phyloP scores from a whole-genome alignment of 2,329 filamentous ascomycete species.

The Diaporthe vaccinii region DNA sequence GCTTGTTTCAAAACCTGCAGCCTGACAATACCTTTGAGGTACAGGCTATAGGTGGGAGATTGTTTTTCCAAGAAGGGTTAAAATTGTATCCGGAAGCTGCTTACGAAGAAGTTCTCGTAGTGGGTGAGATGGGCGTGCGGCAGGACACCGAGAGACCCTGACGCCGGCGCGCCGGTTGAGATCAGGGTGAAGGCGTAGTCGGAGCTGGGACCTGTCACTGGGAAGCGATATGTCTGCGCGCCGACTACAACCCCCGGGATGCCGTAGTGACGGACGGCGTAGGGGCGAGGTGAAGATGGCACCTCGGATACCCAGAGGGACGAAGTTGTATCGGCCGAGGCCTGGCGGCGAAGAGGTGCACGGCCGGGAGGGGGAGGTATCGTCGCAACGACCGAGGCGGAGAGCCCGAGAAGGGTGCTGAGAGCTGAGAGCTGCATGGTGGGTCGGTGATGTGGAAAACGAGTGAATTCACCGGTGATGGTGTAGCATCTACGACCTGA shows the following conservation, averaged over 20 bases:
- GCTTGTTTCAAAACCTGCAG: no score
- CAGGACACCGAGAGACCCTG: constrained; percentile 54
- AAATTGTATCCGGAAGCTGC: no score
- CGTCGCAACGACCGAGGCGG: constrained; percentile 20
- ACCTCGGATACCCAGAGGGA: constrained; percentile 34
- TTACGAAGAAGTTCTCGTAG: constrained; percentile 64
- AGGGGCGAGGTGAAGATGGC: constrained; percentile 28
- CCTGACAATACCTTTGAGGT: no score
- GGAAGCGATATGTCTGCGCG: constrained; percentile 32
- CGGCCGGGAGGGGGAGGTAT: constrained; percentile 5
- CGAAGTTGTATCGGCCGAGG: constrained; percentile 7
- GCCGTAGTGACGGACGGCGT: constrained; percentile 35
- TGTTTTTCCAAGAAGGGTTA: no score
- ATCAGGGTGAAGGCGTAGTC: constrained; percentile 59
- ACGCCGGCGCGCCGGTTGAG: constrained; percentile 56
- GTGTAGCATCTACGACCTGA: background rate
- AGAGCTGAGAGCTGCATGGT: constrained; percentile 33
- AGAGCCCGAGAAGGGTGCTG: constrained; percentile 12
- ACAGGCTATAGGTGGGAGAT: no score
- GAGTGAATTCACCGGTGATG: constrained; percentile 9
- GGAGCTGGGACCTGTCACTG: constrained; percentile 59
- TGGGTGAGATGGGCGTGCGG: constrained; percentile 58
- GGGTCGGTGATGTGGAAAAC: background rate
- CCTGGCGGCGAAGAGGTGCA: constrained; percentile 16
- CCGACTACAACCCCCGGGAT: constrained; percentile 10